Percentiles rank a stretch among this genome's conserved stretches.
Evolutionary conservation across 192 early-diverging fungal species (phyloP).

Genomic region (Backusella circina): DNA sequence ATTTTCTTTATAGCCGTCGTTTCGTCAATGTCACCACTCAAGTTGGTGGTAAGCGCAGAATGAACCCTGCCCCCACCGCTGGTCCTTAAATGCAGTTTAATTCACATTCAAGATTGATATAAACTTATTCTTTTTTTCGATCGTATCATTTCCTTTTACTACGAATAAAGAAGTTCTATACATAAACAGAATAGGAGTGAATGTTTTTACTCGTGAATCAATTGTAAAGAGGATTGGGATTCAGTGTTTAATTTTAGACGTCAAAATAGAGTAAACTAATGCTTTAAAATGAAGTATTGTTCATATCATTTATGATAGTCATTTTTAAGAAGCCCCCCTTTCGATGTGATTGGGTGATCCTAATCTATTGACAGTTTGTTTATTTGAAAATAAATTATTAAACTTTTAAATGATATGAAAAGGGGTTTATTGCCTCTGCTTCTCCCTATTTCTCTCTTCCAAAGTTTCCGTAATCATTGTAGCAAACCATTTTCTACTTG

Average conservation of each 20-base stretch:
- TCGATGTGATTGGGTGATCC: not conserved
- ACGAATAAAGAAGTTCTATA: constrained; percentile 2
- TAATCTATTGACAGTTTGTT: not conserved
- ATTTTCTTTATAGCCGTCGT: constrained; percentile 58
- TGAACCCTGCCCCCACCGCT: constrained; percentile 51
- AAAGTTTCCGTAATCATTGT: not conserved
- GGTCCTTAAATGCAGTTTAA: constrained; percentile 31
- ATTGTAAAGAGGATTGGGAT: not conserved
- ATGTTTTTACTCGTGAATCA: not conserved
- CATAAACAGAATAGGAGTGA: not conserved
- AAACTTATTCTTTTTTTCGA: not conserved
- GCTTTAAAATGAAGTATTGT: not conserved
- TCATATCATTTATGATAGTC: not conserved
- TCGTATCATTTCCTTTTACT: not conserved
- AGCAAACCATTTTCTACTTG: constrained; percentile 7
- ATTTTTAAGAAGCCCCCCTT: not conserved
- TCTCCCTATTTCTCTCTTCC: not conserved
- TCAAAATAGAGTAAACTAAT: not conserved
- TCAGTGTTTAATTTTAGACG: not conserved
- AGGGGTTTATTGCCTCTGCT: not conserved
- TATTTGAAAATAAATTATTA: not conserved
- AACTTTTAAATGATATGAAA: not conserved
- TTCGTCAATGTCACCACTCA: constrained; percentile 91
- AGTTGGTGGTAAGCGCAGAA: constrained; percentile 88
- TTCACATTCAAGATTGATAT: not conserved